Evolutionary conservation across 1,284 basidiomycete genomes (phyloP).

Genomic region (Malassezia nana): DNA sequence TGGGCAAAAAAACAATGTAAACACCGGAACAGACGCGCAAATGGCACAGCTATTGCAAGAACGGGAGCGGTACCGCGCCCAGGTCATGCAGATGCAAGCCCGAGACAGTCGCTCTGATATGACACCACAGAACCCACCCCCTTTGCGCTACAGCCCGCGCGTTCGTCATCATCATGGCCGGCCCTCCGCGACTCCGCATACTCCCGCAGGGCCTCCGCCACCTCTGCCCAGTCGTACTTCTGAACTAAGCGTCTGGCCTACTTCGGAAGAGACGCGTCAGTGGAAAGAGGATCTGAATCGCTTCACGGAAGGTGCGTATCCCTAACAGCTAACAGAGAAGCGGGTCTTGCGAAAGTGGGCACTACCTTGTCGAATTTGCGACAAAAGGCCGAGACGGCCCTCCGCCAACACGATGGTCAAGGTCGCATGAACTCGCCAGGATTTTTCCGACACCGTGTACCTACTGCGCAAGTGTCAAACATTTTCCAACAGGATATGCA

Average conservation of each 20-base stretch:
- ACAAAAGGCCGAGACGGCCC: conserved; percentile 9
- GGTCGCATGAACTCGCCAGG: neutral
- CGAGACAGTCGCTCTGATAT: neutral
- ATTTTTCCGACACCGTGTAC: neutral
- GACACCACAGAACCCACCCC: conserved; percentile 5
- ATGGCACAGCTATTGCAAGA: neutral
- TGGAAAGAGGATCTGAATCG: conserved; percentile 13
- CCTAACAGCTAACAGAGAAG: neutral
- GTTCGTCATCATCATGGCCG: neutral
- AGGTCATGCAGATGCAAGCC: neutral
- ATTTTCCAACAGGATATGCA: neutral
- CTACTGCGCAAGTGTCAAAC: neutral
- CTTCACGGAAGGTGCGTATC: neutral
- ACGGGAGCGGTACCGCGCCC: neutral
- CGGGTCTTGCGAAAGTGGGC: conserved; percentile 12
- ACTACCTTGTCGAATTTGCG: conserved; percentile 5
- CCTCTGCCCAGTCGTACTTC: neutral
- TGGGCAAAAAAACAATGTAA: neutral
- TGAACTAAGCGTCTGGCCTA: neutral
- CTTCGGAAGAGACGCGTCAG: neutral
- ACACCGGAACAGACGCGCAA: neutral
- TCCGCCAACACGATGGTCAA: conserved; percentile 2
- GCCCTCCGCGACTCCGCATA: neutral
- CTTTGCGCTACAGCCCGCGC: conserved; percentile 13
- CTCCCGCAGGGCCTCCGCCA: neutral